A percentile compares a stretch with the other conserved stretches of the same genome.
Evolutionary conservation across 2,329 filamentous ascomycete genomes (phyloP).

Genomic region (Aspergillus sp.): DNA sequence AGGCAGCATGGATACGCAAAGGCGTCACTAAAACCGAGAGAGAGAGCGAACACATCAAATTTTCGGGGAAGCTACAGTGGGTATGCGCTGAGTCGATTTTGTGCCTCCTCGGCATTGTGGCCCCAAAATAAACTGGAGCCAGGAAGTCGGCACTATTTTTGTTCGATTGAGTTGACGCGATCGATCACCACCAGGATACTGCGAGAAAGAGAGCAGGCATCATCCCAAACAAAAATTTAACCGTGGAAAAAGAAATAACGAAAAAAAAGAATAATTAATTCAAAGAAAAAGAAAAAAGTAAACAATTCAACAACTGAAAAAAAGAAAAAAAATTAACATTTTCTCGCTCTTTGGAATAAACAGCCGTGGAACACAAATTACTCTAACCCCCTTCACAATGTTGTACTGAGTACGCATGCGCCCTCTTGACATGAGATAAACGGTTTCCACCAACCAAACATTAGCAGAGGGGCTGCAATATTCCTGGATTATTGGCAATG

Average conservation of each 20-base stretch:
- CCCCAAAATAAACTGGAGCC: neutral
- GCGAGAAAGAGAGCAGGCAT: neutral
- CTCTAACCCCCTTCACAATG: conserved; percentile 1
- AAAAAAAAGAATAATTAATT: no score
- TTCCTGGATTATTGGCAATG: conserved; percentile 11
- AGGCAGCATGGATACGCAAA: neutral
- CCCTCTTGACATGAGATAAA: neutral
- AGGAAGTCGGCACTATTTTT: neutral
- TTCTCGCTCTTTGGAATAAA: neutral
- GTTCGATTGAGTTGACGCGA: conserved; percentile 1
- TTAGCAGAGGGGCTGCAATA: conserved; percentile 10
- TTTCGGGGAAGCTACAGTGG: neutral
- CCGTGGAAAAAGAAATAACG: neutral
- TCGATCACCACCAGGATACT: conserved; percentile 1
- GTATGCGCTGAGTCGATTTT: neutral
- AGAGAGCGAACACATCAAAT: neutral
- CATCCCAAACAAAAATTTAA: neutral
- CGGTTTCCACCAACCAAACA: conserved; percentile 1
- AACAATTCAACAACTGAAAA: neutral
- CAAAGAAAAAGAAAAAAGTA: no score
- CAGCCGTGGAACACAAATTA: neutral
- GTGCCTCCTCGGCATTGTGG: neutral
- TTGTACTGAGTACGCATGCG: conserved; percentile 6
- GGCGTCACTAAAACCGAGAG: neutral
- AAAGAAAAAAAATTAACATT: neutral